Conservation (phyloP, 164 flowering plant species). For the Pachysandra terminalis region DNA sequence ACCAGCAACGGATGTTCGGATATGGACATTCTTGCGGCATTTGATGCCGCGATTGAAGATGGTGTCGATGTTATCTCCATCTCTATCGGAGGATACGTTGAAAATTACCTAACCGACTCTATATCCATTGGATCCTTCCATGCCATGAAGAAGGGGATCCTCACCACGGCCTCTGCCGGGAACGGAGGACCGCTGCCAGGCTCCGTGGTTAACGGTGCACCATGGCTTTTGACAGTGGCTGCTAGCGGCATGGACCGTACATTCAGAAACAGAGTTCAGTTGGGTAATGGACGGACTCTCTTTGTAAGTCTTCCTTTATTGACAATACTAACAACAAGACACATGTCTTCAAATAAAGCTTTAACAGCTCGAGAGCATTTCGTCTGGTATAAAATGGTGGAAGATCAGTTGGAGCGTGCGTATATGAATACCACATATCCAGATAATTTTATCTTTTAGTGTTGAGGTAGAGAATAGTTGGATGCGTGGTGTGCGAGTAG, state of each 20-base stretch:
- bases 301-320: slow-evolving; percentile 34
- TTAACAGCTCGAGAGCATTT: too few species aligned
- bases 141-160: too few species aligned
- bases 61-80: slow-evolving; percentile 81
- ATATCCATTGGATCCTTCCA: slow-evolving; percentile 61
- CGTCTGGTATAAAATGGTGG: too few species aligned
- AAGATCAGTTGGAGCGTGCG: too few species aligned
- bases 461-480: too few species aligned
- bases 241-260: slow-evolving; percentile 62
- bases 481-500: too few species aligned
- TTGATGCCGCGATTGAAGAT: slow-evolving; percentile 74
- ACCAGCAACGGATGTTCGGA: slow-evolving; percentile 58
- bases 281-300: slow-evolving; percentile 52
- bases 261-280: slow-evolving; percentile 41
- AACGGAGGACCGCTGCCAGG: slow-evolving; percentile 52
- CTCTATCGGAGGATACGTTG: slow-evolving; percentile 49
- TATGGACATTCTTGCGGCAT: slow-evolving; percentile 69
- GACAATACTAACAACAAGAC: too few species aligned
- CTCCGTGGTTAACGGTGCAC: slow-evolving; percentile 50
- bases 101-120: slow-evolving; percentile 30
- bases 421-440: too few species aligned
- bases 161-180: slow-evolving; percentile 71
- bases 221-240: slow-evolving; percentile 78
- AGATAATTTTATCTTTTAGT: too few species aligned
- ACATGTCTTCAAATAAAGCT: too few species aligned